Evolutionary conservation across 805 yeast species (phyloP), one percentile per base, ranked within the genome.

Genomic region (Isabelozyma gotoi): DNA sequence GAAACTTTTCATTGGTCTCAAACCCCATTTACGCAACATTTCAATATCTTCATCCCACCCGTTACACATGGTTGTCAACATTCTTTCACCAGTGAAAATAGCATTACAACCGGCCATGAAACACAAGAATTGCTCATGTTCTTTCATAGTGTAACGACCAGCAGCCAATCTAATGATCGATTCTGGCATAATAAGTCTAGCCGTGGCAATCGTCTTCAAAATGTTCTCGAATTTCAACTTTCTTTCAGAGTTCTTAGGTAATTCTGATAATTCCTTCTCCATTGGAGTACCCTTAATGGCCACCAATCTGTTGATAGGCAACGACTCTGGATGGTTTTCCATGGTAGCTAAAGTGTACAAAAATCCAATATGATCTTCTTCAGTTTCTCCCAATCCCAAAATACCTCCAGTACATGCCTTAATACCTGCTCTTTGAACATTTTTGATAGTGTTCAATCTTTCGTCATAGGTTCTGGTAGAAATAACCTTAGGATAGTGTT

Each of bases 31-130:
- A 5, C 63, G 58, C 21, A 86, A 65, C 88, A 86, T 79, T 7
- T 63, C 74, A 45, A 75, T 84, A 57, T 86, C 94, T 53, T 85
- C 91, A 37, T 85, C 88, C 91, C 92, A 86, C 5, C 89, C 90
- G 51, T 80, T 83, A 59, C 92, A 85, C 81, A 82, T 80, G 3
- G 94, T 87, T 2, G 94, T 86, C 44, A 86, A 67, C 92, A 86
- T 86, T 51, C 76, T 79, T 60, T 85, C 83, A 31, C 94, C 94
- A 0, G 91, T 86, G 62, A 86, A 86, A 33, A 86, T 82, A 15
- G 92, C 90, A 62, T 86, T 86, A 51, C 84, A 82, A 15, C 94
- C 94, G 27, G 84, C 80, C 80, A 83, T 74, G 60, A 86, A 86
- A 50, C 91, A 84, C 53, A 86, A 60, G 44, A 82, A 77, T 59